Conservation (phyloP, 331 rosid species). For the Ulmus americana region DNA sequence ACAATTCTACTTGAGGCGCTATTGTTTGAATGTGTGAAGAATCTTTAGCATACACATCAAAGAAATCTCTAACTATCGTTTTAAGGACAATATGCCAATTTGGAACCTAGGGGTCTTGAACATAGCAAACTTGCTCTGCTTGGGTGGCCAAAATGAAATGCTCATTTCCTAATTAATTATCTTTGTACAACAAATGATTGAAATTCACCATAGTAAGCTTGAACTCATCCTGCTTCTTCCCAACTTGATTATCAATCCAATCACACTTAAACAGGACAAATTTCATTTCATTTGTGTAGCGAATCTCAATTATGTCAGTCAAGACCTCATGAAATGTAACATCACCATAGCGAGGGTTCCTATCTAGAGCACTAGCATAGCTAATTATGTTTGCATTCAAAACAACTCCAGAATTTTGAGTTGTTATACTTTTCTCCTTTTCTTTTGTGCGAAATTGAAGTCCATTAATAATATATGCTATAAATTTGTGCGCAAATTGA, state of each 20-base stretch:
- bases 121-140: background rate
- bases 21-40: background rate
- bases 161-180: background rate
- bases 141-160: background rate
- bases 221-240: background rate
- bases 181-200: background rate
- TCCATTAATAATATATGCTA: background rate
- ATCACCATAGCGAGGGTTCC: background rate
- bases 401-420: background rate
- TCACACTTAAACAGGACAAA: background rate
- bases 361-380: background rate
- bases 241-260: background rate
- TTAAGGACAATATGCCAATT: background rate
- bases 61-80: slow-evolving; percentile 3
- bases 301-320: background rate
- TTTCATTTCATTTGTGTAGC: background rate
- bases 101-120: background rate
- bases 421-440: background rate
- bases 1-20: slow-evolving; percentile 1
- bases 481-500: background rate
- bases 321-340: background rate
- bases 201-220: slow-evolving; percentile 1
- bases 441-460: background rate
- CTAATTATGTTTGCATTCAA: background rate
- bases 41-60: background rate